These are phyloP conservation scores for Sanghuangporus sanghuang DNA, from an alignment of 1,284 basidiomycete species.

Conservation along the genomic window DNA sequence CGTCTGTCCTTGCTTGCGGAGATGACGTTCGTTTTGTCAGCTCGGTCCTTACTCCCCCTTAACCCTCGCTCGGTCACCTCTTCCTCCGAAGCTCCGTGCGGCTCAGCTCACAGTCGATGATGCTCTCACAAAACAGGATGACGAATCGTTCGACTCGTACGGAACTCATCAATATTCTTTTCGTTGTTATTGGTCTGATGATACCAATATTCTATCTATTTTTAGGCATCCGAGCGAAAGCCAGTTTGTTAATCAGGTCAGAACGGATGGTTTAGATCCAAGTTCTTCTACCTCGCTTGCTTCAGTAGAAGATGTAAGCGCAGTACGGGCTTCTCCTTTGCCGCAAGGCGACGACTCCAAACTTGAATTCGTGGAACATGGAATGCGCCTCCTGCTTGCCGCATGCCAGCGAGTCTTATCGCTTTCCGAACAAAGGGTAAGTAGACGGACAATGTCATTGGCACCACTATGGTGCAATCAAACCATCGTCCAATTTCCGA, in stretches of 20 bases:
- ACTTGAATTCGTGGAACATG: constrained; percentile 27
- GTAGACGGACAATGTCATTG: constrained; percentile 20
- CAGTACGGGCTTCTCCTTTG: not conserved
- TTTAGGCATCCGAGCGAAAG: not conserved
- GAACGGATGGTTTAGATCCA: constrained; percentile 2
- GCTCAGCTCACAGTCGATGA: constrained; percentile 61
- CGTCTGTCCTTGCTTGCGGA: not conserved
- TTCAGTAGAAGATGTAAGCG: constrained; percentile 5
- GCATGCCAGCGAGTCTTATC: constrained; percentile 65
- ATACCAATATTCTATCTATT: not conserved
- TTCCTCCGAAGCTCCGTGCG: constrained; percentile 66
- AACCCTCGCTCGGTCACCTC: constrained; percentile 59
- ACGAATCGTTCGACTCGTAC: constrained; percentile 32
- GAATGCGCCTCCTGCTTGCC: constrained; percentile 58
- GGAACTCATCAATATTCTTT: not conserved
- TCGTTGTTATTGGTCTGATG: not conserved
- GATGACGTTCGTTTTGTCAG: constrained; percentile 30
- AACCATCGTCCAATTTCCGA: not conserved
- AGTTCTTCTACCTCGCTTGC: constrained; percentile 2
- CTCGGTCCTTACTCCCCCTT: constrained; percentile 73
- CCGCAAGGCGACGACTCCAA: not conserved
- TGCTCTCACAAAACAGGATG: constrained; percentile 42
- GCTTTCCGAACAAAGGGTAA: constrained; percentile 65
- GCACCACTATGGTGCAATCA: not conserved
- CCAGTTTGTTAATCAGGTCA: not conserved